These are phyloP conservation scores for Colletotrichum zoysiae DNA, from an alignment of 2,329 filamentous ascomycete genomes.

Conservation along the genomic window DNA sequence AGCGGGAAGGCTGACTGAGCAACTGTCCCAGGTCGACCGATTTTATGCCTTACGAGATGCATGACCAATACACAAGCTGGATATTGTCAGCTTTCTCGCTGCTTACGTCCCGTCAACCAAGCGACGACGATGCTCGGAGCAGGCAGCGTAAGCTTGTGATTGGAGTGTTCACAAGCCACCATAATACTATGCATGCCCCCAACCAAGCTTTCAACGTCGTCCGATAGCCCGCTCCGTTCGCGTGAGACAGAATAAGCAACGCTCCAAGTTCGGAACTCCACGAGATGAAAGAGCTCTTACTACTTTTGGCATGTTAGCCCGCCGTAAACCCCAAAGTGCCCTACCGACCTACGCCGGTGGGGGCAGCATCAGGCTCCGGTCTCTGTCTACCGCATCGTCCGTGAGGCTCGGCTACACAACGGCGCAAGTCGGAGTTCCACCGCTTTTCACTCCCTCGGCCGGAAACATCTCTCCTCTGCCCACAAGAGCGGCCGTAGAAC, in stretches of 20 bases:
- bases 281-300: not conserved
- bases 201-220: too few relatives aligned
- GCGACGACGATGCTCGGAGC: not conserved
- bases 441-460: not conserved
- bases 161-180: not conserved
- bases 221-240: not conserved
- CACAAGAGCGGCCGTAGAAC: not conserved
- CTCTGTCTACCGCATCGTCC: not conserved
- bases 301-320: not conserved
- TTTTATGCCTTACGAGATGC: not conserved
- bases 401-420: not conserved
- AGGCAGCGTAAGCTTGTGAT: too few relatives aligned
- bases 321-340: not conserved
- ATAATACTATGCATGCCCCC: too few relatives aligned
- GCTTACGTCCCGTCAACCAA: not conserved
- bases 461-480: not conserved
- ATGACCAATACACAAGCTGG: not conserved
- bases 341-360: not conserved
- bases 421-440: constrained; percentile 4
- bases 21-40: not conserved
- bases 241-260: not conserved
- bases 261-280: not conserved
- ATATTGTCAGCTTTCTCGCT: not conserved
- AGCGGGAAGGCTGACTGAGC: constrained; percentile 18
- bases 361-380: too few relatives aligned